Evolutionary conservation across 2,329 filamentous ascomycete genomes (phyloP).

Genomic region (Ascochyta lentis): DNA sequence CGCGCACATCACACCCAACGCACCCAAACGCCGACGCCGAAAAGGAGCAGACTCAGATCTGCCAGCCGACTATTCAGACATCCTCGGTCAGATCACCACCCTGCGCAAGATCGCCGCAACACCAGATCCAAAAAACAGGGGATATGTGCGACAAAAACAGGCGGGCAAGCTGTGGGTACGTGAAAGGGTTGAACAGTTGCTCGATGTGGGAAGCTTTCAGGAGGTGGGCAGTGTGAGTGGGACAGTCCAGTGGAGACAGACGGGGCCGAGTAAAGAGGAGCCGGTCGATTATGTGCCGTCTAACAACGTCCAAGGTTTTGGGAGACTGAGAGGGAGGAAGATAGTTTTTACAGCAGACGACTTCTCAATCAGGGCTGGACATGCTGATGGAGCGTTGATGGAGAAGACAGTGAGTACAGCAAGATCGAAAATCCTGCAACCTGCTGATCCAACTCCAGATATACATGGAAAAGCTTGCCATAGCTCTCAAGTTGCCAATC

Average conservation of each 20-base stretch:
- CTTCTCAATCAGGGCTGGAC: constrained; percentile 67
- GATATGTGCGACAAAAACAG: constrained; percentile 68
- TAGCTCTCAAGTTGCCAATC: constrained; percentile 64
- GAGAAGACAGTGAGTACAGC: constrained; percentile 57
- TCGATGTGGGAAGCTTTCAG: constrained; percentile 62
- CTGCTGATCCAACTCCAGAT: constrained; percentile 44
- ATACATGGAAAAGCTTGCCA: constrained; percentile 67
- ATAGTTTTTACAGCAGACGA: constrained; percentile 70
- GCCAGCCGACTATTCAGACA: constrained; percentile 67
- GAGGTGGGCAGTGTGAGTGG: constrained; percentile 68
- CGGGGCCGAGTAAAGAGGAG: constrained; percentile 54
- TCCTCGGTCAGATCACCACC: constrained; percentile 62
- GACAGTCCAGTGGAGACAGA: constrained; percentile 63
- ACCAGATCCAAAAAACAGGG: constrained; percentile 60
- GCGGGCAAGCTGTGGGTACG: constrained; percentile 71
- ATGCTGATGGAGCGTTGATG: constrained; percentile 67
- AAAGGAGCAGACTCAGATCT: constrained; percentile 51
- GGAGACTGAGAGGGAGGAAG: constrained; percentile 59
- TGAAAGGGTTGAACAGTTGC: constrained; percentile 64
- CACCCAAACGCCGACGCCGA: constrained; percentile 46
- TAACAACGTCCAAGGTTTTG: constrained; percentile 69
- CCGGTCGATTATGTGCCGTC: constrained; percentile 62
- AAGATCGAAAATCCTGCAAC: neutral
- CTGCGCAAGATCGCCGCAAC: constrained; percentile 62
- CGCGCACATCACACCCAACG: constrained; percentile 51